Evolutionary conservation across 805 yeast genomes (phyloP).

Genomic region (Saccharomycopsis babjevae): DNA sequence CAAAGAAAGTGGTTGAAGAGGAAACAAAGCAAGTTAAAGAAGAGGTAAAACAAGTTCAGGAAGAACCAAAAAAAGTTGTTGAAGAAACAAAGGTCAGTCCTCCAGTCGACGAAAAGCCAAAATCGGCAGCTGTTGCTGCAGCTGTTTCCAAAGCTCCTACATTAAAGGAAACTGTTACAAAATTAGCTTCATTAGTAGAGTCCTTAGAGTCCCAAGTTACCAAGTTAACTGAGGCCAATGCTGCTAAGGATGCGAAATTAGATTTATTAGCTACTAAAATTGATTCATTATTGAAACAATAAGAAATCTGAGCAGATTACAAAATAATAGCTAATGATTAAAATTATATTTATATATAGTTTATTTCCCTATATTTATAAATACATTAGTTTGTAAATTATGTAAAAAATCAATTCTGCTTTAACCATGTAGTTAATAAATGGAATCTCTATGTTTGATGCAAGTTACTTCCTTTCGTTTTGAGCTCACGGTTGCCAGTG

Average conservation of each 20-base stretch:
- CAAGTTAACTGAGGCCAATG: slow-evolving; percentile 40
- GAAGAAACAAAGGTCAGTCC: slow-evolving; percentile 18
- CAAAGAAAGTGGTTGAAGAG: slow-evolving; percentile 19
- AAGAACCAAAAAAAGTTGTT: slow-evolving; percentile 16
- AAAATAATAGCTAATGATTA: background rate
- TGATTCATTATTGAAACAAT: slow-evolving; percentile 40
- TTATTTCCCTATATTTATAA: no score
- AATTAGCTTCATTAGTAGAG: slow-evolving; percentile 46
- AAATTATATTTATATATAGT: no score
- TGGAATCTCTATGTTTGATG: no score
- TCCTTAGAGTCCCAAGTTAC: slow-evolving; percentile 47
- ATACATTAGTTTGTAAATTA: no score
- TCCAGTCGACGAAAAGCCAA: slow-evolving; percentile 10
- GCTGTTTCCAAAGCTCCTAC: slow-evolving; percentile 38
- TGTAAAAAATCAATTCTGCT: no score
- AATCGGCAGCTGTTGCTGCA: slow-evolving; percentile 18
- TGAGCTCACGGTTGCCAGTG: no score
- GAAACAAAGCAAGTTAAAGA: slow-evolving; percentile 22
- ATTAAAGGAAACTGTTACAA: slow-evolving; percentile 62
- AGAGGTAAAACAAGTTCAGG: slow-evolving; percentile 16
- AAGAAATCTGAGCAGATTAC: background rate
- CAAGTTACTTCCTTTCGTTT: no score
- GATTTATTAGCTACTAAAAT: slow-evolving; percentile 50
- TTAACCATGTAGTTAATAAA: no score
- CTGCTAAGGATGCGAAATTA: slow-evolving; percentile 58